A percentile compares a stretch with the other conserved stretches of the same genome.
Evolutionary conservation across 495 filamentous ascomycete genomes (phyloP).

Genomic region (Cairneyella variabilis): DNA sequence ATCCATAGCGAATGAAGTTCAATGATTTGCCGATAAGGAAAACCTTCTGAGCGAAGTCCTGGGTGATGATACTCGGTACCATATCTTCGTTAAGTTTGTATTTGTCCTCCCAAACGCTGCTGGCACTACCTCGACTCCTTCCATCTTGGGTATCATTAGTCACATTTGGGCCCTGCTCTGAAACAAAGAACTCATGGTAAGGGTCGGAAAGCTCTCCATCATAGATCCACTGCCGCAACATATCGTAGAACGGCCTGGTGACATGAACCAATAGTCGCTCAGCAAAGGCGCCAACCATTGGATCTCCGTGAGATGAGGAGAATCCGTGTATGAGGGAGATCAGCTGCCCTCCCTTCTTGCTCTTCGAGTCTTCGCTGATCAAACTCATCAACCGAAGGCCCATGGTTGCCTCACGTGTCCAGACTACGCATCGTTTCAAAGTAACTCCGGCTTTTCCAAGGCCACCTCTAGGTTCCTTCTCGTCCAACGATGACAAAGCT

Average conservation of each 20-base stretch:
- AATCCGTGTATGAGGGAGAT: conserved; percentile 93
- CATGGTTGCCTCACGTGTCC: conserved; percentile 97
- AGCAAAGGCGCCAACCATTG: conserved; percentile 89
- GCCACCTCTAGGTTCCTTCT: conserved; percentile 56
- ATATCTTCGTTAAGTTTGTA: conserved; percentile 82
- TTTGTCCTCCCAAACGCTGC: conserved; percentile 97
- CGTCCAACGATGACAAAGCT: conserved; percentile 66
- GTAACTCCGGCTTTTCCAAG: conserved; percentile 90
- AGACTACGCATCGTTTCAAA: conserved; percentile 91
- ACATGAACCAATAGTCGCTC: conserved; percentile 87
- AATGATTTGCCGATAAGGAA: conserved; percentile 96
- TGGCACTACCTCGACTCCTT: conserved; percentile 63
- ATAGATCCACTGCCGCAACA: conserved; percentile 96
- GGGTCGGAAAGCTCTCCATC: conserved; percentile 97
- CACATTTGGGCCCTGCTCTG: conserved; percentile 61
- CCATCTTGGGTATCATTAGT: conserved; percentile 39
- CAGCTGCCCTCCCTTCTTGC: conserved; percentile 86
- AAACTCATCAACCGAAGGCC: conserved; percentile 89
- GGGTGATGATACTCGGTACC: conserved; percentile 88
- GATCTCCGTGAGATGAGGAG: conserved; percentile 90
- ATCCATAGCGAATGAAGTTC: conserved; percentile 96
- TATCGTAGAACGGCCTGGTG: conserved; percentile 96
- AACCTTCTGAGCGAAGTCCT: conserved; percentile 90
- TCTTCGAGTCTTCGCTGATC: conserved; percentile 86
- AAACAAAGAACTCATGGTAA: conserved; percentile 93